These are phyloP conservation scores for Podospora anserina DNA, from an alignment of 495 filamentous ascomycete genomes.

Conservation along the genomic window DNA sequence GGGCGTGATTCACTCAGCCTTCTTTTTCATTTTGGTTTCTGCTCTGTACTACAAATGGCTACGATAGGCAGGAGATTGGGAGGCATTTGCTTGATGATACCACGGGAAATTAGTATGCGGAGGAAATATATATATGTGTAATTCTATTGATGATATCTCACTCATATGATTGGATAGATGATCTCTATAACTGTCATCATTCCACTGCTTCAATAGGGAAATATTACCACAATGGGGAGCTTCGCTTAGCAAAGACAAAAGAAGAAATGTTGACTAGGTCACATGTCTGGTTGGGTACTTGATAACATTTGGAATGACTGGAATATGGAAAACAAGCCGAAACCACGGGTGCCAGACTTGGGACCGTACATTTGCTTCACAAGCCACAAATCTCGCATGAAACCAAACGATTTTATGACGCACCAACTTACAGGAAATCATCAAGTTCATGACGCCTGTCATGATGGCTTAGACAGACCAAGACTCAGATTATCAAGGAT, in stretches of 20 bases:
- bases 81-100: not conserved
- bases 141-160: not conserved
- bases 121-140: not conserved
- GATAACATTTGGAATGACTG: too few relatives aligned
- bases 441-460: too few relatives aligned
- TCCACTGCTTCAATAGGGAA: not conserved
- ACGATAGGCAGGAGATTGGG: not conserved
- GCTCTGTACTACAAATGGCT: not conserved
- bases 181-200: not conserved
- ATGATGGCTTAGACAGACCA: too few relatives aligned
- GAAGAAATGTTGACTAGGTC: too few relatives aligned
- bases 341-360: too few relatives aligned
- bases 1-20: not conserved
- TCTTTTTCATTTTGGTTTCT: not conserved
- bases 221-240: not conserved
- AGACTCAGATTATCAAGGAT: not conserved
- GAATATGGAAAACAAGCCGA: too few relatives aligned
- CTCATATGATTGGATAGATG: not conserved
- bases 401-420: too few relatives aligned
- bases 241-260: not conserved
- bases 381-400: too few relatives aligned
- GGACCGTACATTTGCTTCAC: too few relatives aligned
- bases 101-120: not conserved
- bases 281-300: too few relatives aligned
- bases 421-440: too few relatives aligned